These are phyloP conservation scores for Simplicillium aogashimaense DNA, from an alignment of 2,329 filamentous ascomycete genomes.

Conservation along the genomic window DNA sequence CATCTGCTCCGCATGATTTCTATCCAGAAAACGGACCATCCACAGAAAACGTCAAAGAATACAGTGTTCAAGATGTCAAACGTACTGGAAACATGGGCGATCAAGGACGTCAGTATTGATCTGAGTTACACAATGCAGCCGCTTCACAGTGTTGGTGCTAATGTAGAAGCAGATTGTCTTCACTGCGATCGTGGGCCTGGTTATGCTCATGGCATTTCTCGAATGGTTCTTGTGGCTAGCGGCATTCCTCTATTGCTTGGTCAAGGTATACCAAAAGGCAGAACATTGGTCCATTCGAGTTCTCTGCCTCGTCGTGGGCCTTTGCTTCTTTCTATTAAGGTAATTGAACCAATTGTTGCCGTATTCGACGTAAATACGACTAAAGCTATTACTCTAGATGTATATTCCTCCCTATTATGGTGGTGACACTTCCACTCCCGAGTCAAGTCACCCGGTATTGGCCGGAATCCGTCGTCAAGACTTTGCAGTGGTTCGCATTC, in stretches of 20 bases:
- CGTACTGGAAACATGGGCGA: too few species aligned
- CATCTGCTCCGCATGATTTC: too few species aligned
- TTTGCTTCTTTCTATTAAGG: slow-evolving; percentile 68
- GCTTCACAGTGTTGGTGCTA: too few species aligned
- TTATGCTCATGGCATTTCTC: slow-evolving; percentile 76
- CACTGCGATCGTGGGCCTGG: slow-evolving; percentile 65
- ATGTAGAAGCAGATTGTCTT: slow-evolving; percentile 61
- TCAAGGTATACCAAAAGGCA: slow-evolving; percentile 82
- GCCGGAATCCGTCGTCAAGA: slow-evolving; percentile 54
- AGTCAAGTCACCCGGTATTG: slow-evolving; percentile 61
- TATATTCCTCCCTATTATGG: slow-evolving; percentile 88
- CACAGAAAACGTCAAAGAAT: too few species aligned
- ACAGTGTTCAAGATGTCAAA: too few species aligned
- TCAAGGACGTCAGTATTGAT: too few species aligned
- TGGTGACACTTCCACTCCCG: slow-evolving; percentile 83
- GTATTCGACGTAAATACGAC: too few species aligned
- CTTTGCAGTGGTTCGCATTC: slow-evolving; percentile 92
- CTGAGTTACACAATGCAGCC: too few species aligned
- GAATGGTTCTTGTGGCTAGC: slow-evolving; percentile 94
- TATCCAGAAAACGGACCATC: too few species aligned
- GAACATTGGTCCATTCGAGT: slow-evolving; percentile 77
- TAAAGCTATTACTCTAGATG: slow-evolving; percentile 41
- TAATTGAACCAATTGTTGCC: slow-evolving; percentile 26
- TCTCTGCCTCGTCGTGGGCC: slow-evolving; percentile 65
- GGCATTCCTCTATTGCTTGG: slow-evolving; percentile 86